Evolutionary conservation across 1,284 basidiomycete species (phyloP).

Genomic region (Heterobasidion irregulare): DNA sequence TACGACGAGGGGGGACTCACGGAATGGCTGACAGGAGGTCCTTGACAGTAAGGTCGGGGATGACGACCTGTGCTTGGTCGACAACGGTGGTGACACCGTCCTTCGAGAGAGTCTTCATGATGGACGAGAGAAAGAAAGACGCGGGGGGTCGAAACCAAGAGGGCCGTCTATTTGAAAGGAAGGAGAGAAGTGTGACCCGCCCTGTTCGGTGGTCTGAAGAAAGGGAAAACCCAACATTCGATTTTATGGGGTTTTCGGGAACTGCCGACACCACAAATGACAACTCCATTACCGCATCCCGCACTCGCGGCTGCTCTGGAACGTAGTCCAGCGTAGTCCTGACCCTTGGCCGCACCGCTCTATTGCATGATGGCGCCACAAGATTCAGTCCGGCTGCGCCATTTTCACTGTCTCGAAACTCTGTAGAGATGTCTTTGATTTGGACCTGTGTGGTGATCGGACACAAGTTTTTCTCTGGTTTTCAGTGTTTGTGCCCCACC

Average conservation of each 20-base stretch:
- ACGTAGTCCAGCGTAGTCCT: no score
- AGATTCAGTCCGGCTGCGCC: no score
- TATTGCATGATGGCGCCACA: no score
- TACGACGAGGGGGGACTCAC: conserved; percentile 35
- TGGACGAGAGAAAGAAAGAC: conserved; percentile 2
- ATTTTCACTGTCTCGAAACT: no score
- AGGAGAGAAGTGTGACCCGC: background rate
- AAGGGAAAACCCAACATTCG: background rate
- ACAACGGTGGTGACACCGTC: conserved; percentile 26
- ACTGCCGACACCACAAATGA: background rate
- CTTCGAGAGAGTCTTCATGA: conserved; percentile 16
- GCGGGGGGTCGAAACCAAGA: background rate
- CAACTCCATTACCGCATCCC: no score
- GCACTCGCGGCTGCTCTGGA: no score
- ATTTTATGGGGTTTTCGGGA: conserved; percentile 2
- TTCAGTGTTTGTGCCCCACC: no score
- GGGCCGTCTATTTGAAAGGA: background rate
- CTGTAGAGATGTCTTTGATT: no score
- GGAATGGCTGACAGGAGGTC: conserved; percentile 85
- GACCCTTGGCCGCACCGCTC: no score
- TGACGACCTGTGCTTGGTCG: conserved; percentile 56
- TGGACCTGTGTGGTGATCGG: no score
- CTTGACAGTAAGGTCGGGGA: conserved; percentile 81
- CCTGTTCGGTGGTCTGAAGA: background rate
- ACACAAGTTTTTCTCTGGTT: no score